These are phyloP conservation scores for Juglanconis oblonga DNA, from an alignment of 2,329 filamentous ascomycete genomes.

Conservation along the genomic window DNA sequence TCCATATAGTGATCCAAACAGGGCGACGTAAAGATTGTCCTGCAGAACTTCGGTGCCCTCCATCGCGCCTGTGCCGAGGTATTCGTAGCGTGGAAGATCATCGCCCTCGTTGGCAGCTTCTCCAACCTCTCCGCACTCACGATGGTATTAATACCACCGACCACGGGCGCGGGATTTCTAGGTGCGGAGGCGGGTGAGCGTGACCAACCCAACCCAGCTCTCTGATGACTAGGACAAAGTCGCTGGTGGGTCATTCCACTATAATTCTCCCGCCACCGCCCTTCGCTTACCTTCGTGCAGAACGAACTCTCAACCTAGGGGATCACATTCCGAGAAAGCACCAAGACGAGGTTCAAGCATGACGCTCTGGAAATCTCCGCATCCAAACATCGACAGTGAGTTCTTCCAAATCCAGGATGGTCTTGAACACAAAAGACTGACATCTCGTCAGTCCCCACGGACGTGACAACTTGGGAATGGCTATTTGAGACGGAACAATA, in stretches of 20 bases:
- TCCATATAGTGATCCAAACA: no score
- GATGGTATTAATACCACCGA: background rate
- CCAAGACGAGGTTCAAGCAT: background rate
- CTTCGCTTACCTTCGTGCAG: no score
- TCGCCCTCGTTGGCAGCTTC: background rate
- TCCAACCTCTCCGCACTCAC: background rate
- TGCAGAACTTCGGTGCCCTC: no score
- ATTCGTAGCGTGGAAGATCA: background rate
- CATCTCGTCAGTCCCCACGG: background rate
- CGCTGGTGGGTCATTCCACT: no score
- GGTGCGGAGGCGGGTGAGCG: background rate
- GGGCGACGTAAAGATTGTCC: no score
- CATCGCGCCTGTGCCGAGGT: background rate
- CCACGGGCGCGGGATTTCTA: background rate
- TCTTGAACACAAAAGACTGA: background rate
- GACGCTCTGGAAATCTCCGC: conserved; percentile 13
- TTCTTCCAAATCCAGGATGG: background rate
- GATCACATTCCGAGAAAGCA: background rate
- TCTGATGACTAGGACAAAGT: no score
- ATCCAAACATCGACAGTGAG: conserved; percentile 11
- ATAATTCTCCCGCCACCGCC: no score
- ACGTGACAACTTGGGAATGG: conserved; percentile 12
- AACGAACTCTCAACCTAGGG: no score
- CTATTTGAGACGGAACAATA: background rate
- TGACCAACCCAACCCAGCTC: no score